phyloP scores from a whole-genome alignment of 306 rosid species.

The Acacia melanoxylon region DNA sequence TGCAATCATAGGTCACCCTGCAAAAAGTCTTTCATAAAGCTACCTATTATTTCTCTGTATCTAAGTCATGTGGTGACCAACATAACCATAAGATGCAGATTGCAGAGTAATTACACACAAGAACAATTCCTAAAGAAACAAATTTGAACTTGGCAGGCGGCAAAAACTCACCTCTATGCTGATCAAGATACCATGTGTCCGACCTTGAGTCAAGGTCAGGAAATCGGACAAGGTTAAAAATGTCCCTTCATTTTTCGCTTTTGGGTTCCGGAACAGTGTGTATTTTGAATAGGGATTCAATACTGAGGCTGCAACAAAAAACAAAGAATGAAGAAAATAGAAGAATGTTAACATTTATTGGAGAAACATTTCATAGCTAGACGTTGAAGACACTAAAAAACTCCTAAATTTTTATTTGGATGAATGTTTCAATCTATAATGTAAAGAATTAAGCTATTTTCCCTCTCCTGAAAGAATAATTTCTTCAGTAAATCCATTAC shows the following conservation, averaged over 20 bases:
- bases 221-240: slow-evolving; percentile 62
- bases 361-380: background rate
- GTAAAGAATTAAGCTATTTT: background rate
- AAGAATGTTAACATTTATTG: background rate
- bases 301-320: slow-evolving; percentile 60
- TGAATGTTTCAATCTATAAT: background rate
- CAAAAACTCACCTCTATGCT: slow-evolving; percentile 64
- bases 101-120: background rate
- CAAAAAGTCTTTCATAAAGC: background rate
- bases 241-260: slow-evolving; percentile 45
- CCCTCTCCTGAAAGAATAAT: background rate
- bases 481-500: background rate
- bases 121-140: slow-evolving; percentile 2
- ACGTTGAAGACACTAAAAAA: background rate
- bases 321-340: background rate
- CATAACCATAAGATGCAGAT: background rate
- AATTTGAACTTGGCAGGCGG: background rate
- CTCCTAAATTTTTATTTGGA: background rate
- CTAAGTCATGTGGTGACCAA: background rate
- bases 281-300: slow-evolving; percentile 46
- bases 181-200: slow-evolving; percentile 53
- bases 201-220: slow-evolving; percentile 61
- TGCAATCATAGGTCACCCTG: background rate
- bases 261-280: slow-evolving; percentile 61
- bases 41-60: background rate